phyloP scores from a whole-genome alignment of 192 early-diverging fungal species.

The Backusella liffmaniae region DNA sequence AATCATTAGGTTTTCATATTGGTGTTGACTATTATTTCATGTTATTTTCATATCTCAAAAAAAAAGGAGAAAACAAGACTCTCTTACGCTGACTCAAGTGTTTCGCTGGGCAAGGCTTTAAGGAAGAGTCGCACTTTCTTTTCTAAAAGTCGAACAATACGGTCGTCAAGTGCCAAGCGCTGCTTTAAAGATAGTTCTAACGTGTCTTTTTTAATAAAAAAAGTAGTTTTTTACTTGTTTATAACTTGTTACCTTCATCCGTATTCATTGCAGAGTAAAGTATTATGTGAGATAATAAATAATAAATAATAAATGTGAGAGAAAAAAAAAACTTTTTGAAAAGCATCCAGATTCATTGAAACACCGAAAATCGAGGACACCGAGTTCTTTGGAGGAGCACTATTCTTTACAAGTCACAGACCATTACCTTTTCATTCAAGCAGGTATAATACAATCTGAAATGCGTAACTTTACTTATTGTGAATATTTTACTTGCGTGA shows the following conservation, averaged over 20 bases:
- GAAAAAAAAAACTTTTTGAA: background rate
- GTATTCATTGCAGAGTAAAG: background rate
- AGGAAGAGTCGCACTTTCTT: constrained; percentile 28
- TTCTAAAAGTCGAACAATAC: constrained; percentile 18
- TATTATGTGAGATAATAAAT: no score
- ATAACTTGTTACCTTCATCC: background rate
- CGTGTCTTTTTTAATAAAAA: background rate
- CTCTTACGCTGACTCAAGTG: constrained; percentile 27
- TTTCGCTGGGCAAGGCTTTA: constrained; percentile 6
- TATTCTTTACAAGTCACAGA: no score
- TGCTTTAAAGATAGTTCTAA: constrained; percentile 10
- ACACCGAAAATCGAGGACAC: background rate
- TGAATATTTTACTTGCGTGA: no score
- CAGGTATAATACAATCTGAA: no score
- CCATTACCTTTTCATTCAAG: no score
- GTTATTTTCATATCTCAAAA: background rate
- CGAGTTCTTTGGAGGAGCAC: no score
- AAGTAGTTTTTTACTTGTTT: background rate
- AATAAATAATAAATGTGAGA: background rate
- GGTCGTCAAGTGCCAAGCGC: constrained; percentile 30
- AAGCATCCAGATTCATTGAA: background rate
- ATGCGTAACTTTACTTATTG: no score
- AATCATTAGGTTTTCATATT: constrained; percentile 37
- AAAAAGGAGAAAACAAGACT: background rate
- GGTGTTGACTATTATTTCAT: constrained; percentile 23